Evolutionary conservation across 2,329 filamentous ascomycete species (phyloP).

Genomic region (Fusarium xylarioides): DNA sequence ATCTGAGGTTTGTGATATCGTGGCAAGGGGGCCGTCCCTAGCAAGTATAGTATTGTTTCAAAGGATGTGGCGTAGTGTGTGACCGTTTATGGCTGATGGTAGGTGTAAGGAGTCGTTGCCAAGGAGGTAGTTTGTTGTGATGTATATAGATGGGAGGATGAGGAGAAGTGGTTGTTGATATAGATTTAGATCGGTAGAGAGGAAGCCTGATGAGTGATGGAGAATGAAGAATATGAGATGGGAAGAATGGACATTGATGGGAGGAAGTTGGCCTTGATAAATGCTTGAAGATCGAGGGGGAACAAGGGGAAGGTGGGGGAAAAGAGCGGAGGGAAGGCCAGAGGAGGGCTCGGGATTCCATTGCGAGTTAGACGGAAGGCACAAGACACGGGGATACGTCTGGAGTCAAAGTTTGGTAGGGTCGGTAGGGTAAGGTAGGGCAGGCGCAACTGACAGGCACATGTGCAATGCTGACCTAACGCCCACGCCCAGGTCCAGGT

Average conservation of each 20-base stretch:
- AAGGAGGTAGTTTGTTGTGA: not conserved
- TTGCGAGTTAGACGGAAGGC: constrained; percentile 25
- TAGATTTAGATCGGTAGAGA: not conserved
- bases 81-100: not conserved
- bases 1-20: constrained; percentile 31
- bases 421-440: not conserved
- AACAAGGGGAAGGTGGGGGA: too few species aligned
- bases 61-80: constrained; percentile 3
- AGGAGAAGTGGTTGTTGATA: not conserved
- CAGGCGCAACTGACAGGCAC: constrained; percentile 17
- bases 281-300: constrained; percentile 26
- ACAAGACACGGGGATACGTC: constrained; percentile 14
- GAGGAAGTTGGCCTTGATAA: constrained; percentile 34
- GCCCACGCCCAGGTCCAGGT: constrained; percentile 30
- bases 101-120: constrained; percentile 3
- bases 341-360: constrained; percentile 25
- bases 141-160: not conserved
- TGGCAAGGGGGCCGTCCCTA: constrained; percentile 41
- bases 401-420: constrained; percentile 10
- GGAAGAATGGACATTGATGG: constrained; percentile 21
- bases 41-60: constrained; percentile 21
- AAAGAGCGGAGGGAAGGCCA: constrained; percentile 30
- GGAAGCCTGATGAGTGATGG: not conserved
- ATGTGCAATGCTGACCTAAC: too few species aligned
- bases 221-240: constrained; percentile 15